Evolutionary conservation across 192 early-diverging fungal species (phyloP).

Genomic region (Rhizophagus prolifer): DNA sequence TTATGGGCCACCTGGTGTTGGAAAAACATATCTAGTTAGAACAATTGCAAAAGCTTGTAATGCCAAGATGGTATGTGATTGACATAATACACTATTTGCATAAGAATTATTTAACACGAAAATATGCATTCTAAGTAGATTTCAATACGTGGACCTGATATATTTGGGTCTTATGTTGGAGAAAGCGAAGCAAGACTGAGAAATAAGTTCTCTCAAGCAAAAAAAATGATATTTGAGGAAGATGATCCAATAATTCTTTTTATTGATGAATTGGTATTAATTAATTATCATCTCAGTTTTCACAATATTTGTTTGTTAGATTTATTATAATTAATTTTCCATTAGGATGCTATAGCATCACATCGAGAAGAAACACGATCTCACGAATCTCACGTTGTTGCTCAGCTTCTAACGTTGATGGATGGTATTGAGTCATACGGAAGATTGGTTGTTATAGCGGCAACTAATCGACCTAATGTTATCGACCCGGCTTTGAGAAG

Average conservation of each 20-base stretch:
- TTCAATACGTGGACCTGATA: constrained; percentile 77
- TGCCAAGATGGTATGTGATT: constrained; percentile 61
- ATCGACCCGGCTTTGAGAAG: constrained; percentile 81
- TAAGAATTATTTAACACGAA: neutral
- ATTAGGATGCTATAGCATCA: constrained; percentile 74
- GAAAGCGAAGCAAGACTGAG: constrained; percentile 85
- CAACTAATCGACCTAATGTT: constrained; percentile 85
- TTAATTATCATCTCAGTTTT: neutral
- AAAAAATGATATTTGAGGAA: constrained; percentile 34
- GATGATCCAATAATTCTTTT: constrained; percentile 76
- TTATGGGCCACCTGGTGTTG: constrained; percentile 93
- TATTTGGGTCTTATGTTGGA: constrained; percentile 80
- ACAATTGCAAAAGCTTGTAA: constrained; percentile 61
- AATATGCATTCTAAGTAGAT: constrained; percentile 35
- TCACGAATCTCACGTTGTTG: constrained; percentile 79
- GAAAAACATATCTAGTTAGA: constrained; percentile 87
- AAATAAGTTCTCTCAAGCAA: constrained; percentile 68
- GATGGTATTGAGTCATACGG: constrained; percentile 71
- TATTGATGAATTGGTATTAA: constrained; percentile 88
- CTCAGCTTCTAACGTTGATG: constrained; percentile 88
- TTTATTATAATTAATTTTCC: constrained; percentile 24
- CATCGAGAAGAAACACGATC: constrained; percentile 56
- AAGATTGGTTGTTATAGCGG: constrained; percentile 75
- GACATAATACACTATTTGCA: constrained; percentile 28
- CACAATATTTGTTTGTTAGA: neutral